Evolutionary conservation across 2,329 filamentous ascomycete genomes (phyloP), one percentile per base, ranked within the genome.

Genomic region (Allantophomopsis cytisporea): DNA sequence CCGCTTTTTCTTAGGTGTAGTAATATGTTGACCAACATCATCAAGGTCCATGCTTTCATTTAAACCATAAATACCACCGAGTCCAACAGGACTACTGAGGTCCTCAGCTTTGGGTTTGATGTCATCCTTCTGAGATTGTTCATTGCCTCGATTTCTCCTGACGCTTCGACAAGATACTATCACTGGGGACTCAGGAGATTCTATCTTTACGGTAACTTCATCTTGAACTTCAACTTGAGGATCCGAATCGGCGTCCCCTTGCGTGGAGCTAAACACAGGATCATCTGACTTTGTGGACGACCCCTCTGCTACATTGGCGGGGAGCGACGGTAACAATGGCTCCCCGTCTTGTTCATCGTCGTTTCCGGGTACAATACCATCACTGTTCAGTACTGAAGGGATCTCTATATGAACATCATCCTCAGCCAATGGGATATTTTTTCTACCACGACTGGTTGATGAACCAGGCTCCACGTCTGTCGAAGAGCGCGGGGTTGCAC

Each of bases 11-110:
- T 50, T 55, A 2, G 57, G 57, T 7, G 57, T 60, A 32, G 46
- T 41, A 11, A 55, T 47, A 39, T 54, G 56, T 31, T 53, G 43
- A 4, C 56, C 56, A 42, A 58, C 55, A 15, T 58, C 55, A 43
- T 59, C 56, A 10, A 60, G 47, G 41, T 60, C 56, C 17, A 59
- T 47, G 37, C 54, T 58, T 8, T 58, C 54, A 21, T 42, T 38
- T n/a, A 50, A 35, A 32, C 39, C 23, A 13, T 35, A 31, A 13
- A 54, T 35, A 12, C 34, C 40, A 7, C 44, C 39, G n/a, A 50
- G 39, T 11, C 42, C 44, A 23, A 51, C 43, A 8, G 55, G 54
- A 38, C 54, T 56, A 36, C 53, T 56, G 16, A 50, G 41, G 0
- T 28, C 28, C 36, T 58, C 55, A 23, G 43, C 21, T 31, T 57